Evolutionary conservation across 805 yeast species (phyloP).

Genomic region (Ogataea trehalophila): DNA sequence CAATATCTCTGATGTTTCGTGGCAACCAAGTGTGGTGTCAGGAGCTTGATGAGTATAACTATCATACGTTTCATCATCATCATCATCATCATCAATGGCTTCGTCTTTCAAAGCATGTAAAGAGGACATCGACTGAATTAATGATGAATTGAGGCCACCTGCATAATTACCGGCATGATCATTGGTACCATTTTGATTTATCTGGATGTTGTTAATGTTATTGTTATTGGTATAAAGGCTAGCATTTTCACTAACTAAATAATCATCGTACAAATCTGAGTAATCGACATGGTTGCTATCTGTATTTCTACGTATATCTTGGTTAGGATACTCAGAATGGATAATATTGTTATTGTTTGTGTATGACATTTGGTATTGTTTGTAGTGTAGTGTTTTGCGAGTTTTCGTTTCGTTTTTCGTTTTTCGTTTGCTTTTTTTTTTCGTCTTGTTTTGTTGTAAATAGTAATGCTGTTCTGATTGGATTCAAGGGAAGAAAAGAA

Average conservation of each 20-base stretch:
- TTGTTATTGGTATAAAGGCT: neutral
- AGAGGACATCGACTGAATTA: slow-evolving; percentile 1
- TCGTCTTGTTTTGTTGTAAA: no score
- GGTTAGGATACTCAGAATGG: neutral
- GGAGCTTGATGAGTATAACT: neutral
- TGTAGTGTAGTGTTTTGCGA: neutral
- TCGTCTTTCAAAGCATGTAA: slow-evolving; percentile 1
- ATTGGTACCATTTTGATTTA: neutral
- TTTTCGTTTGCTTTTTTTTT: no score
- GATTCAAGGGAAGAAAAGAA: no score
- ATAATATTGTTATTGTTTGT: no score
- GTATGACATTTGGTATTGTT: neutral
- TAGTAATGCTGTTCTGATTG: no score
- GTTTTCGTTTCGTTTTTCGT: no score
- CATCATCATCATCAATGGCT: neutral
- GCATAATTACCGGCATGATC: neutral
- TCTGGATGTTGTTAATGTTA: neutral
- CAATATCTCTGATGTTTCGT: no score
- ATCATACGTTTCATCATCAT: neutral
- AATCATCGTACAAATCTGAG: slow-evolving; percentile 27
- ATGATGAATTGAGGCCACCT: neutral
- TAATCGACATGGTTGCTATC: slow-evolving; percentile 8
- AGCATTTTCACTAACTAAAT: slow-evolving; percentile 12
- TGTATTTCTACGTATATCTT: neutral
- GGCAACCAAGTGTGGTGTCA: neutral